Percentiles rank a stretch among this genome's conserved stretches.
phyloP scores from a whole-genome alignment of 805 yeast genomes.

The Saturnispora gosingensis region DNA sequence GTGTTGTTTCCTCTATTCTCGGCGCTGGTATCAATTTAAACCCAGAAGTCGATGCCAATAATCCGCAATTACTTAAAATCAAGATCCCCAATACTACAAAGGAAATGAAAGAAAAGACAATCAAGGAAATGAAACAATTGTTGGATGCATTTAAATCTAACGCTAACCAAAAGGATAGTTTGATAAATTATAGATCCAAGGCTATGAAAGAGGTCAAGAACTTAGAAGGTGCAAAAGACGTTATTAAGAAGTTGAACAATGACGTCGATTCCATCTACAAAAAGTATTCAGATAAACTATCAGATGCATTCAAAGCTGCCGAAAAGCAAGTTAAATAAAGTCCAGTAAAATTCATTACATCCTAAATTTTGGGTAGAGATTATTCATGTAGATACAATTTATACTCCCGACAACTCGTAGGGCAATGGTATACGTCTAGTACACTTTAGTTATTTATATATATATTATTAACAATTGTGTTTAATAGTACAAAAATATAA shows the following conservation, averaged over 20 bases:
- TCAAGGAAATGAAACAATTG: constrained; percentile 54
- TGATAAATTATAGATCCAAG: constrained; percentile 49
- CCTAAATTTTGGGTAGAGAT: background rate
- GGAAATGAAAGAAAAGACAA: constrained; percentile 47
- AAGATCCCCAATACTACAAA: constrained; percentile 68
- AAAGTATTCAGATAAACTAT: constrained; percentile 47
- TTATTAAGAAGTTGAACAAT: constrained; percentile 42
- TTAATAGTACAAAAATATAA: background rate
- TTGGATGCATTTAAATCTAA: constrained; percentile 56
- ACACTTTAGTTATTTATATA: background rate
- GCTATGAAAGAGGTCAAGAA: constrained; percentile 45
- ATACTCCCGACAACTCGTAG: too few relatives aligned
- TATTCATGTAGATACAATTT: background rate
- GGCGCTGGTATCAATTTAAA: constrained; percentile 64
- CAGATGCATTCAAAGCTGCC: constrained; percentile 44
- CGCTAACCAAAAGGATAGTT: constrained; percentile 34
- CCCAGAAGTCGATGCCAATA: constrained; percentile 67
- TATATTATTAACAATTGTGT: background rate
- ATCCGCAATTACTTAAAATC: constrained; percentile 64
- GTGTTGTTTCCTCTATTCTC: constrained; percentile 60
- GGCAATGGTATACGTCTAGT: background rate
- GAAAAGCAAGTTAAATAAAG: constrained; percentile 29
- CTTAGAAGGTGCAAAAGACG: constrained; percentile 41
- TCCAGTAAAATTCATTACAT: background rate
- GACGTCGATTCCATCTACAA: constrained; percentile 68